Evolutionary conservation across 495 filamentous ascomycete genomes (phyloP), one percentile per base, ranked within the genome.

Genomic region (Glutinoglossum americanum): DNA sequence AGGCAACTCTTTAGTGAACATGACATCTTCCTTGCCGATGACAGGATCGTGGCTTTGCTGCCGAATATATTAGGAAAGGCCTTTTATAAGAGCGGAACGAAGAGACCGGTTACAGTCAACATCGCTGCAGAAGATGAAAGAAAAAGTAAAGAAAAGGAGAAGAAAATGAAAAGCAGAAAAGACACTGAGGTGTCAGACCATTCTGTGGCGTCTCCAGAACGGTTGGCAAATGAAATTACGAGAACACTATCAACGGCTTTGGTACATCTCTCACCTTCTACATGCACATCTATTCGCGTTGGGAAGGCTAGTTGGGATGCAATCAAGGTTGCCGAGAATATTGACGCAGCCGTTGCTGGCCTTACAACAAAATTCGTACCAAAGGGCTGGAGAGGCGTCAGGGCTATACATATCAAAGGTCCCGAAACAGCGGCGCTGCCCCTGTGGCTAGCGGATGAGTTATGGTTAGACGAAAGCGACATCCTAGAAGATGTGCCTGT

Each of bases 1-100:
- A 76, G 92, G 49, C 85, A 90, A 67, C 74, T 98, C n/a, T 75
- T 81, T 54, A 72, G 77, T 51, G 86, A 93, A 60, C 83, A 95
- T 69, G 85, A 88, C 66, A 69, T 95, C 45, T 95, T 96, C 72
- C 73, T 96, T 28, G 87, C 81, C 28, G 89, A 97, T 67, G 83
- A 89, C 63, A 74, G 87, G 23, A 82, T 95, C 58, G 73, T 87
- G 60, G 85, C 80, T 59, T 77, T 76, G 59, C 73, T 96, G n/a
- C 84, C 87, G 19, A 74, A 74, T 26, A 71, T 80, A 1, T 78
- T 97, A 0, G 92, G 90, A 47, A 95, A 93, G 71, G 78, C 76
- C 0, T 95, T 97, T 72, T 94, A 87, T 78, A 79, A 83, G 67
- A 68, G 63, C 27, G 80, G 76, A 8, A 76, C 74, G 64, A 96